Conservation (phyloP, 495 filamentous ascomycete species). For the Hypoxylon fuscum region DNA sequence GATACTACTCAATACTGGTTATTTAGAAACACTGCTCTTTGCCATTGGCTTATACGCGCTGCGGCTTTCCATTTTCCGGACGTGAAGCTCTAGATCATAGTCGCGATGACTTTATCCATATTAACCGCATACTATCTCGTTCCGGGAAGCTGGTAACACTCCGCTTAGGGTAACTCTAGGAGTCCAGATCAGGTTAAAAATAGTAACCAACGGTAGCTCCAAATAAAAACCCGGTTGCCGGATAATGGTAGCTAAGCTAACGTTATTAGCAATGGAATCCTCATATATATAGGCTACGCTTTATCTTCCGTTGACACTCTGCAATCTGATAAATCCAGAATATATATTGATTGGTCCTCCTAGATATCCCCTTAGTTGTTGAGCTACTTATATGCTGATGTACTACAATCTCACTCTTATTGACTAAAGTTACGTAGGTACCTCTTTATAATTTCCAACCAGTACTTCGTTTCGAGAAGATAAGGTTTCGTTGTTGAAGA, state of each 20-base stretch:
- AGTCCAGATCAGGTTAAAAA: conserved; percentile 23
- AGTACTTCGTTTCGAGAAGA: too few relatives aligned
- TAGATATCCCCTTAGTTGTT: too few relatives aligned
- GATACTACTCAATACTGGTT: not conserved
- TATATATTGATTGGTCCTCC: too few relatives aligned
- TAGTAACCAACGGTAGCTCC: conserved; percentile 7
- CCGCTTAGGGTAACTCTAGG: conserved; percentile 1
- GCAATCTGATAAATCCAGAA: too few relatives aligned
- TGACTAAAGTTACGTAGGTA: too few relatives aligned
- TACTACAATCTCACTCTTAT: too few relatives aligned
- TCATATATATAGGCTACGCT: too few relatives aligned
- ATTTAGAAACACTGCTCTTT: not conserved
- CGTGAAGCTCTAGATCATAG: conserved; percentile 13
- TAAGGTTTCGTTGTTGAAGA: too few relatives aligned
- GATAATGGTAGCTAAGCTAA: conserved; percentile 1
- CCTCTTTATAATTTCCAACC: too few relatives aligned
- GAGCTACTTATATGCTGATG: too few relatives aligned
- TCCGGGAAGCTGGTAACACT: conserved; percentile 15
- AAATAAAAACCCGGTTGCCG: conserved; percentile 5
- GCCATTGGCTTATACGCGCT: not conserved
- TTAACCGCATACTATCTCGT: conserved; percentile 14
- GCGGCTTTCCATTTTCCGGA: not conserved
- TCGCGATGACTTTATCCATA: conserved; percentile 27
- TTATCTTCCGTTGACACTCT: too few relatives aligned
- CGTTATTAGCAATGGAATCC: not conserved